Evolutionary conservation across 257 asterid genomes (phyloP), one percentile per base, ranked within the genome.

Genomic region (Fraxinus americana): DNA sequence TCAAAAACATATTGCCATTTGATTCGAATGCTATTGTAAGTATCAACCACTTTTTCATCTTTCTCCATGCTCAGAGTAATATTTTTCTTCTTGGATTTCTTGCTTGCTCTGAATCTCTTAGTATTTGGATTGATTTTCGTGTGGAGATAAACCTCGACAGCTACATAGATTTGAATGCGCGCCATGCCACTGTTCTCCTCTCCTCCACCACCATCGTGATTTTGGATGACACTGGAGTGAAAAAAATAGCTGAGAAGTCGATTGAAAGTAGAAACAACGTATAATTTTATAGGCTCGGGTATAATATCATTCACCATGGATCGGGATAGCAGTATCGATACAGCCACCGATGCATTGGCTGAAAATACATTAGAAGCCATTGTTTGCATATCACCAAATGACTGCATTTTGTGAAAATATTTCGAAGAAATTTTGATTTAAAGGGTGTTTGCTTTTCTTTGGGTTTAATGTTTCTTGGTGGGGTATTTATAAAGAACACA

Each of bases 291-390:
- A 0, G 89, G 85, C 14, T 67, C 82, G 0, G 98, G 97, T 48
- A 92, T 76, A 12, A 91, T 1, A n/a, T 94, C 95, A 41, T 86
- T 77, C 25, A 85, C 85, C 80, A 92, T 69, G 12, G 97, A 86
- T 1, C 97, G 90, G 81, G 89, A 71, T 1, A 94, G 84, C 97
- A 94, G 91, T 85, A 86, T 50, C 1, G 94, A 79, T 2, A 91
- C 90, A 13, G 98, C 94, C 61, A 91, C 54, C 16, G 97, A 90
- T 11, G 98, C 97, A 85, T 90, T 92, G 29, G 97, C 91, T 5
- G 96, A 83, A 93, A 94, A 92, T 1, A 89, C 43, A 21, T 89
- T 79, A 0, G 93, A 41, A 1, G 94, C 88, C 82, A 88, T 67
- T 5, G 91, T 87, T 76, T 80, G 92, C 88, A 89, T 82, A 73